These are phyloP conservation scores for Aspergillus unguis DNA, from an alignment of 2,329 filamentous ascomycete species.

Conservation along the genomic window DNA sequence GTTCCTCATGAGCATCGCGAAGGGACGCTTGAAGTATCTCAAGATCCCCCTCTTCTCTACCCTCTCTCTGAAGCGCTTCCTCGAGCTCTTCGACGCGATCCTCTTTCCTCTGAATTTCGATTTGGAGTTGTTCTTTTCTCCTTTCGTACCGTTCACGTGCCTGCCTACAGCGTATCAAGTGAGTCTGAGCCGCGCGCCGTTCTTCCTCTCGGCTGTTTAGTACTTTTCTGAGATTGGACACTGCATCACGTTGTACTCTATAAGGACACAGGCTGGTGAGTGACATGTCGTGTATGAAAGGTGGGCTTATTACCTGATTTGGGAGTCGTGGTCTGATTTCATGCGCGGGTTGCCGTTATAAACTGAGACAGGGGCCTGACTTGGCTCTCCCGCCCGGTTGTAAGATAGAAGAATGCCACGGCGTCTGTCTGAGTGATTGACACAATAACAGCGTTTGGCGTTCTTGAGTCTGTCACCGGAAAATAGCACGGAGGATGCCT, in stretches of 20 bases:
- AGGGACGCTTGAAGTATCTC: conserved; percentile 59
- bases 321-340: conserved; percentile 69
- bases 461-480: conserved; percentile 61
- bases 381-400: conserved; percentile 48
- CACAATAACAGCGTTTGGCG: conserved; percentile 62
- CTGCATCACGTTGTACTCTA: conserved; percentile 46
- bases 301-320: conserved; percentile 51
- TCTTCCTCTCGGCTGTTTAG: conserved; percentile 52
- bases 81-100: conserved; percentile 65
- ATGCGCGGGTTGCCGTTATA: conserved; percentile 64
- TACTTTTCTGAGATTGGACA: conserved; percentile 56
- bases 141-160: conserved; percentile 51
- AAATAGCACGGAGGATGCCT: conserved; percentile 69
- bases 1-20: conserved; percentile 52
- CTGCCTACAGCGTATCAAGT: conserved; percentile 49
- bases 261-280: conserved; percentile 10
- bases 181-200: conserved; percentile 48
- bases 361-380: conserved; percentile 52
- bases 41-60: conserved; percentile 63
- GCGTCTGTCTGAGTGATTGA: conserved; percentile 63
- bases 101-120: conserved; percentile 58
- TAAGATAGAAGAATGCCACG: conserved; percentile 60
- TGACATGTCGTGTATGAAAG: background rate
- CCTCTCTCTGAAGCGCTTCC: conserved; percentile 57
- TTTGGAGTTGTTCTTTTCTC: conserved; percentile 48